Base-by-base conservation (phyloP, 2,329 filamentous ascomycete genomes). In the Stagonosporopsis vannaccii region DNA sequence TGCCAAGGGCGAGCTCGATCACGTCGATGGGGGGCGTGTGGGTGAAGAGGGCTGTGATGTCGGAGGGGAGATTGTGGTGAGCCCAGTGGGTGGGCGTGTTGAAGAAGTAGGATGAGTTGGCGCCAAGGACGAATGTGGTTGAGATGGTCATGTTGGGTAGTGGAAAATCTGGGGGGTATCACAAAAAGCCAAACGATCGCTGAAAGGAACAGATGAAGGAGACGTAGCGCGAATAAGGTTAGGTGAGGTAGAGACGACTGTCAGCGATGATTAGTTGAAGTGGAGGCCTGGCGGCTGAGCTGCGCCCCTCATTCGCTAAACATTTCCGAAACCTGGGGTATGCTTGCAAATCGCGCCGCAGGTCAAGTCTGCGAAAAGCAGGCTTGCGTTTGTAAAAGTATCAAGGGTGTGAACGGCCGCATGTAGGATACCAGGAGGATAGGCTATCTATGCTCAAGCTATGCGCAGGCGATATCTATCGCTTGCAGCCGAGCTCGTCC, bases 61-160 rank as follows among this genome's bases (percentile, higher is more conserved):
- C 69, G 13, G 69, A 54, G 1, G 70, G 69, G 11, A 72, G 63
- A 37, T 69, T 65, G 41, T 65, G 62, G 66, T 68, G 65, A 20
- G 70, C 69, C 70, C 70, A 72, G 49, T 72, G 71, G 9, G 68
- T 72, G 25, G 71, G 71, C 37, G 60, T 71, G 47, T 72, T 73
- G 46, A 73, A 73, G 61, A 73, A 72, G 53, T 73, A 73, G 0
- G 63, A 52, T 30, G 68, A 60, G 35, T 72, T 71, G 25, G 59
- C 13, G 17, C 71, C 71, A 48, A 73, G 59, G 9, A 67, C 52
- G 42, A 73, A 73, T 1, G 60, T 72, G 2, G 67, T 63, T 26
- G 63, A 69, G 36, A 72, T 66, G 22, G 69, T 59, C 70, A 71
- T 73, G 28, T 23, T 52, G 47, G 28, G 44, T 25, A 8, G 22